Percentiles rank a stretch among this genome's conserved stretches.
phyloP scores from a whole-genome alignment of 768 basidiomycete genomes.

The Agaricus blazei region DNA sequence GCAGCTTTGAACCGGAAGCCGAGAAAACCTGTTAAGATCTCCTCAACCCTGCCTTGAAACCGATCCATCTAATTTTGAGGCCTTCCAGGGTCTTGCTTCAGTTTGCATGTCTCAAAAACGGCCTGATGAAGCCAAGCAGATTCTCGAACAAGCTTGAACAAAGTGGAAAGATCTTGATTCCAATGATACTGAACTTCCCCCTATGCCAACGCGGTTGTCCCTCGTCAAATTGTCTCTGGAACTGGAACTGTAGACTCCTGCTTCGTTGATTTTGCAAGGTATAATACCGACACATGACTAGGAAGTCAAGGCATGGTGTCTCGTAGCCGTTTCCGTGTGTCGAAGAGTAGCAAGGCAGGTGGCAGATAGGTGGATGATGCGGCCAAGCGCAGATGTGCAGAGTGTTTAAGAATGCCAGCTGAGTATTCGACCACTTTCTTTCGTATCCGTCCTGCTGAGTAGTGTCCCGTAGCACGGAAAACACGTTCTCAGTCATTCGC shows the following conservation, averaged over 20 bases:
- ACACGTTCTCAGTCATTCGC: too few relatives aligned
- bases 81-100: slow-evolving; percentile 74
- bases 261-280: slow-evolving; percentile 67
- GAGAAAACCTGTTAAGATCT: slow-evolving; percentile 79
- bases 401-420: too few relatives aligned
- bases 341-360: slow-evolving; percentile 57
- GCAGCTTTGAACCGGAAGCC: slow-evolving; percentile 77
- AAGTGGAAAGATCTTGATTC: slow-evolving; percentile 65
- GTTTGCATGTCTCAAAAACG: slow-evolving; percentile 86
- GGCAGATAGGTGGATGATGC: slow-evolving; percentile 37
- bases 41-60: slow-evolving; percentile 64
- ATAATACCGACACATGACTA: slow-evolving; percentile 67
- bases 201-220: slow-evolving; percentile 64
- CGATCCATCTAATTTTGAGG: slow-evolving; percentile 74
- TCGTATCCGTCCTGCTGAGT: too few relatives aligned
- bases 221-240: slow-evolving; percentile 84
- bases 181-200: slow-evolving; percentile 68
- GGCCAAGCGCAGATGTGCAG: too few relatives aligned
- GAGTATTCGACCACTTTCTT: too few relatives aligned
- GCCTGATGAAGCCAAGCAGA: slow-evolving; percentile 73
- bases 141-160: slow-evolving; percentile 63
- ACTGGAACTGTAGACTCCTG: slow-evolving; percentile 62
- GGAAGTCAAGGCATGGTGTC: slow-evolving; percentile 89
- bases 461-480: too few relatives aligned
- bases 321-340: slow-evolving; percentile 85